Conservation (phyloP, 257 asterid species). For the Scutellaria barbata region DNA sequence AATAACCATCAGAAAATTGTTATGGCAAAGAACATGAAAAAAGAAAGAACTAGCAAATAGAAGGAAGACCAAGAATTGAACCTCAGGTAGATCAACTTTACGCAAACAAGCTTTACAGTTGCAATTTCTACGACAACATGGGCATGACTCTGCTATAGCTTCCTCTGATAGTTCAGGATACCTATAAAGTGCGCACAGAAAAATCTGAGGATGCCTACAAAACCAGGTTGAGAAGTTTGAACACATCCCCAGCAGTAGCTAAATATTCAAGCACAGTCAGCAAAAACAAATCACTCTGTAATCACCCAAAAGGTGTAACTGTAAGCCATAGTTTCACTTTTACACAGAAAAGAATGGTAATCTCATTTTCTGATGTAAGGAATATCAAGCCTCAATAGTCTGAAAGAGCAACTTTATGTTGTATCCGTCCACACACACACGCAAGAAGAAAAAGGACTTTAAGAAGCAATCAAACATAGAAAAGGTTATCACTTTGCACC, state of each 20-base stretch:
- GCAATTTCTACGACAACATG: conserved; percentile 61
- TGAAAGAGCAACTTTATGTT: background rate
- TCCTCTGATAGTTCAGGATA: conserved; percentile 57
- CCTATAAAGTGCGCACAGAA: conserved; percentile 43
- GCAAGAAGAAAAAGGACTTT: no score
- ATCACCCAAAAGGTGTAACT: background rate
- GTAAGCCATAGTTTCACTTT: background rate
- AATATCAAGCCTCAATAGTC: no score
- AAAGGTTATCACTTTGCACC: background rate
- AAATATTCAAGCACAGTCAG: background rate
- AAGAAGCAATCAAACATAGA: background rate
- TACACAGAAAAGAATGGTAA: background rate
- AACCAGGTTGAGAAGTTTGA: background rate
- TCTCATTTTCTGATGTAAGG: background rate
- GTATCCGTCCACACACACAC: background rate
- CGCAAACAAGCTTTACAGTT: conserved; percentile 70
- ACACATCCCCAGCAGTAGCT: background rate
- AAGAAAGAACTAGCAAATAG: background rate
- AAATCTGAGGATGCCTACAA: conserved; percentile 19
- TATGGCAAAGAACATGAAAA: background rate
- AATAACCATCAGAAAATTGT: conserved; percentile 30
- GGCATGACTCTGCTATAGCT: conserved; percentile 53
- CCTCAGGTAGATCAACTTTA: conserved; percentile 39
- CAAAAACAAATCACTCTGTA: background rate
- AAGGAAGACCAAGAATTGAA: conserved; percentile 32